Conservation (phyloP, 2,329 filamentous ascomycete genomes). For the Aureobasidium sp. region DNA sequence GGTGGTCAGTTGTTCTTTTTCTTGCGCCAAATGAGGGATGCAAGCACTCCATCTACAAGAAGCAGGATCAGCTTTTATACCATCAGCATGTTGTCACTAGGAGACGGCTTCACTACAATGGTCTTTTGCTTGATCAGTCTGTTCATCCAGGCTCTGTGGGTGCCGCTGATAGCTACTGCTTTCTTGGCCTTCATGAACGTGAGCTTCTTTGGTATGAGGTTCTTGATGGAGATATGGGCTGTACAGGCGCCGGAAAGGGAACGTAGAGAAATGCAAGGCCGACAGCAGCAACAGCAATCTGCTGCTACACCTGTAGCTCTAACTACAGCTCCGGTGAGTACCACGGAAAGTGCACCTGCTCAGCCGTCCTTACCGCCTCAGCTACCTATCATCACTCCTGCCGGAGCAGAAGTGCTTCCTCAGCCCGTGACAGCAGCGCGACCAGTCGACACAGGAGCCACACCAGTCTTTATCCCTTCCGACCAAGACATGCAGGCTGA, state of each 20-base stretch:
- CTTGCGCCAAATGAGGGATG: constrained; percentile 55
- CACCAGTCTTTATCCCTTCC: constrained; percentile 50
- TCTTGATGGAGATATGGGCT: constrained; percentile 59
- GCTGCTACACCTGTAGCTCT: constrained; percentile 11
- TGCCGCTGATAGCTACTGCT: constrained; percentile 47
- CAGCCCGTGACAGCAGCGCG: constrained; percentile 38
- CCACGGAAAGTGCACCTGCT: constrained; percentile 15
- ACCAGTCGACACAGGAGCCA: constrained; percentile 40
- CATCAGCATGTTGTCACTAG: constrained; percentile 52
- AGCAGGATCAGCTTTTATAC: constrained; percentile 58
- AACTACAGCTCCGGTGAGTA: neutral
- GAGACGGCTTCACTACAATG: constrained; percentile 52
- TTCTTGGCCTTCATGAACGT: constrained; percentile 55
- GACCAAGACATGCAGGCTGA: constrained; percentile 45
- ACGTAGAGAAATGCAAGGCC: constrained; percentile 30
- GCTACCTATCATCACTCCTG: constrained; percentile 19
- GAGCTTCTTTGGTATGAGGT: constrained; percentile 55
- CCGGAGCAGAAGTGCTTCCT: constrained; percentile 34
- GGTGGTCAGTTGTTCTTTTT: constrained; percentile 48
- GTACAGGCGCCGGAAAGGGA: constrained; percentile 48
- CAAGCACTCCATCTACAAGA: constrained; percentile 55
- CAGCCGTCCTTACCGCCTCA: constrained; percentile 19
- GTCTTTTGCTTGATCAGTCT: constrained; percentile 47
- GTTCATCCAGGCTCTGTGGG: constrained; percentile 46
- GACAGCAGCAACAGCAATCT: constrained; percentile 10